Percentiles rank a stretch among this genome's conserved stretches.
These are phyloP conservation scores for Taiwanofungus camphoratus DNA, from an alignment of 1,284 basidiomycete genomes.

Conservation along the genomic window DNA sequence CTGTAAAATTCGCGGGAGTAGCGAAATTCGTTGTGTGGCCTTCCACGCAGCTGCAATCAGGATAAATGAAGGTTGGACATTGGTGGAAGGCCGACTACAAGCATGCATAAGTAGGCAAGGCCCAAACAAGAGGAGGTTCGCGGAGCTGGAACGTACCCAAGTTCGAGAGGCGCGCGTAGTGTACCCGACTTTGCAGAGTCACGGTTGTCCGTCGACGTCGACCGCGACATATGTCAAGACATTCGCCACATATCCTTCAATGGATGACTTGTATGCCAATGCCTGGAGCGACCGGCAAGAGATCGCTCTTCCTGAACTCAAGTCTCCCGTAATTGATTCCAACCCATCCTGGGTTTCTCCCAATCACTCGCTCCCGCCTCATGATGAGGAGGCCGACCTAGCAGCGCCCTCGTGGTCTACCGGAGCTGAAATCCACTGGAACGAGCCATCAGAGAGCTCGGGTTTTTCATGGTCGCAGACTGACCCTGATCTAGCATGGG, in stretches of 20 bases:
- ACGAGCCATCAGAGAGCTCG: constrained; percentile 35
- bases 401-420: constrained; percentile 49
- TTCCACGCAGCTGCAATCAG: too few relatives aligned
- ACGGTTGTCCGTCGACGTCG: too few relatives aligned
- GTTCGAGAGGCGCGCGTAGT: too few relatives aligned
- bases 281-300: constrained; percentile 51
- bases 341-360: constrained; percentile 24
- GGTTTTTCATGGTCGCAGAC: constrained; percentile 25
- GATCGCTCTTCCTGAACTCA: constrained; percentile 6
- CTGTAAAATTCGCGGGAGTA: too few relatives aligned
- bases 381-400: constrained; percentile 44
- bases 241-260: constrained; percentile 20
- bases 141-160: too few relatives aligned
- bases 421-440: constrained; percentile 40
- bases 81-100: too few relatives aligned
- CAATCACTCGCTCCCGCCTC: constrained; percentile 16
- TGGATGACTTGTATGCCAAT: constrained; percentile 69
- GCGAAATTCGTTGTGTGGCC: too few relatives aligned
- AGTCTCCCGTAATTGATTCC: constrained; percentile 12
- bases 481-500: constrained; percentile 25
- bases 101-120: too few relatives aligned
- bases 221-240: not conserved
- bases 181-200: too few relatives aligned
- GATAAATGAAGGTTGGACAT: too few relatives aligned
- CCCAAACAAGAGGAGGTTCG: too few relatives aligned